Evolutionary conservation across 768 basidiomycete species (phyloP).

Genomic region (Astraeus odoratus): DNA sequence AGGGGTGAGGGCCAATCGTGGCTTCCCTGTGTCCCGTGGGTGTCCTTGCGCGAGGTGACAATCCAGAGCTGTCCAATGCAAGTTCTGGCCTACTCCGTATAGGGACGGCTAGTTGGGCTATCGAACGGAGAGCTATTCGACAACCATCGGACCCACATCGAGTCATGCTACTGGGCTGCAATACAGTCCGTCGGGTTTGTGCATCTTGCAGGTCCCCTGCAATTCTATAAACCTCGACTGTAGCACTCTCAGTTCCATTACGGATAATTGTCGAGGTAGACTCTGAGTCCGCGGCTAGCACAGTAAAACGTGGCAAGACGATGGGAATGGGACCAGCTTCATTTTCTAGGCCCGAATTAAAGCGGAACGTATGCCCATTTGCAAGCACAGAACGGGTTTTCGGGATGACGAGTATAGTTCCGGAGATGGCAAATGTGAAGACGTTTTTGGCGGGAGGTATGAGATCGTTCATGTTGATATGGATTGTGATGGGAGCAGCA

Average conservation of each 20-base stretch:
- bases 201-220: conserved; percentile 52
- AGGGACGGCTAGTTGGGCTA: conserved; percentile 18
- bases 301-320: conserved; percentile 59
- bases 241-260: conserved; percentile 47
- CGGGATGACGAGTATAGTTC: conserved; percentile 56
- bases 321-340: conserved; percentile 44
- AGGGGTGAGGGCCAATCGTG: conserved; percentile 8
- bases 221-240: conserved; percentile 57
- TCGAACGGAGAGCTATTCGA: conserved; percentile 46
- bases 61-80: conserved; percentile 13
- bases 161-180: conserved; percentile 53
- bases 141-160: conserved; percentile 58
- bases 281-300: conserved; percentile 63
- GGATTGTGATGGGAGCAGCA: conserved; percentile 59
- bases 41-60: conserved; percentile 17
- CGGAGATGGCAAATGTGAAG: conserved; percentile 61
- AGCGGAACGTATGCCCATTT: conserved; percentile 14
- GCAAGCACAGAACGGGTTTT: conserved; percentile 25
- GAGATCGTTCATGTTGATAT: conserved; percentile 76
- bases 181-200: conserved; percentile 55
- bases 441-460: conserved; percentile 54
- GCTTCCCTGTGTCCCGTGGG: conserved; percentile 10
- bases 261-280: conserved; percentile 49
- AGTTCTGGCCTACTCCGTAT: conserved; percentile 16
- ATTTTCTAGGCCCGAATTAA: conserved; percentile 12